A percentile compares a stretch with the other conserved stretches of the same genome.
Evolutionary conservation across 805 yeast genomes (phyloP).

Genomic region (Zygosaccharomyces bisporus): DNA sequence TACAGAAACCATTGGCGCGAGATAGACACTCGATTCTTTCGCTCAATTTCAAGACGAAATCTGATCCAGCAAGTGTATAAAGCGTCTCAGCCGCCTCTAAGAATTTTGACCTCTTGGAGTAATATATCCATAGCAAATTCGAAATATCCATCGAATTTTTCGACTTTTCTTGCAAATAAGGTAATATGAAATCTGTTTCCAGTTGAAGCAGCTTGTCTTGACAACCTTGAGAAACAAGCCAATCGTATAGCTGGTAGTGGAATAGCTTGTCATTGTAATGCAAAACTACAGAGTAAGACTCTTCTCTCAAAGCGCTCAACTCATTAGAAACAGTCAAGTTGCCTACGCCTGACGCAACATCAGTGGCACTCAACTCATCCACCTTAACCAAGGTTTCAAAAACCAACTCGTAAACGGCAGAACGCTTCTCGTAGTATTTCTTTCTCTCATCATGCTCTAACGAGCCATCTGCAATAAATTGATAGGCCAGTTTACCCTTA

Average conservation of each 20-base stretch:
- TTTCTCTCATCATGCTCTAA: conserved; percentile 50
- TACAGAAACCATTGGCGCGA: conserved; percentile 89
- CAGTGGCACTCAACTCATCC: conserved; percentile 57
- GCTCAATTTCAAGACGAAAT: conserved; percentile 60
- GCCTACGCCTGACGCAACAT: conserved; percentile 5
- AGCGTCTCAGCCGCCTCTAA: conserved; percentile 81
- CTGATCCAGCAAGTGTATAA: conserved; percentile 68
- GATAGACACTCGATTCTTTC: conserved; percentile 85
- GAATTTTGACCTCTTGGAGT: conserved; percentile 74
- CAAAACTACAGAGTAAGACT: conserved; percentile 70
- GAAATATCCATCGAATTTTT: conserved; percentile 66
- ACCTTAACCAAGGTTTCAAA: conserved; percentile 71
- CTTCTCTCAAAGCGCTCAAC: conserved; percentile 55
- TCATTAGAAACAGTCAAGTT: conserved; percentile 36
- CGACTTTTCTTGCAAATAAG: conserved; percentile 69
- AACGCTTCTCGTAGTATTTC: conserved; percentile 48
- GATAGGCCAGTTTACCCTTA: conserved; percentile 53
- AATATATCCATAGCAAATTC: conserved; percentile 82
- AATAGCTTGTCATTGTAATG: conserved; percentile 75
- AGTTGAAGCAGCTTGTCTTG: conserved; percentile 74
- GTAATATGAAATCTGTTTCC: conserved; percentile 75
- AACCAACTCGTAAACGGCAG: conserved; percentile 63
- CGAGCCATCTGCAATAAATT: conserved; percentile 51
- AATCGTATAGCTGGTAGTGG: conserved; percentile 88
- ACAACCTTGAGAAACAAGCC: conserved; percentile 78